Conservation (phyloP, 306 rosid genomes). For the Crataegus laevigata region DNA sequence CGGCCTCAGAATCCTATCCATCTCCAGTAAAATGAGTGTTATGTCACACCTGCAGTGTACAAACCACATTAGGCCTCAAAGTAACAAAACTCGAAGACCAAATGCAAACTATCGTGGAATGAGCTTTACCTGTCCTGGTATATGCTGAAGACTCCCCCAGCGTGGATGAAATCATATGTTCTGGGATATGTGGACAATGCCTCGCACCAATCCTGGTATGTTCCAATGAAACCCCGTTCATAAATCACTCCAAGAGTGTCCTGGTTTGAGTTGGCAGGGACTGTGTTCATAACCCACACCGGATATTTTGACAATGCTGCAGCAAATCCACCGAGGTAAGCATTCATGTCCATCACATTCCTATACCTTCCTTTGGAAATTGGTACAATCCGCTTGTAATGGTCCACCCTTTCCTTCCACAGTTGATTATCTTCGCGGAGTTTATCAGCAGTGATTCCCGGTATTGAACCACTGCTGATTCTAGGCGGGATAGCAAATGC, state of each 20-base stretch:
- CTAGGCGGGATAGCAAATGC: conserved; percentile 75
- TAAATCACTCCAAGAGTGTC: conserved; percentile 78
- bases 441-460: conserved; percentile 43
- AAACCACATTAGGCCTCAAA: neutral
- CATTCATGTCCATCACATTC: conserved; percentile 90
- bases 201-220: conserved; percentile 95
- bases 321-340: conserved; percentile 82
- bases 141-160: conserved; percentile 60
- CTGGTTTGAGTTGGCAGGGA: conserved; percentile 56
- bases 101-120: neutral
- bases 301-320: conserved; percentile 57
- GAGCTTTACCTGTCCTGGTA: conserved; percentile 72
- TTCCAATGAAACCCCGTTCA: conserved; percentile 82
- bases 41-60: conserved; percentile 62
- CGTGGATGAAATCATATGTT: conserved; percentile 93
- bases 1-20: conserved; percentile 91
- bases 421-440: conserved; percentile 53
- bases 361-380: conserved; percentile 57
- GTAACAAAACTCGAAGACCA: neutral
- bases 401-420: conserved; percentile 62
- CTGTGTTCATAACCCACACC: conserved; percentile 91
- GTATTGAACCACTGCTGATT: conserved; percentile 59
- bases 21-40: conserved; percentile 59
- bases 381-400: conserved; percentile 54
- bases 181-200: conserved; percentile 93